These are phyloP conservation scores for Hyphopichia homilentoma DNA, from an alignment of 805 yeast genomes.

Conservation along the genomic window DNA sequence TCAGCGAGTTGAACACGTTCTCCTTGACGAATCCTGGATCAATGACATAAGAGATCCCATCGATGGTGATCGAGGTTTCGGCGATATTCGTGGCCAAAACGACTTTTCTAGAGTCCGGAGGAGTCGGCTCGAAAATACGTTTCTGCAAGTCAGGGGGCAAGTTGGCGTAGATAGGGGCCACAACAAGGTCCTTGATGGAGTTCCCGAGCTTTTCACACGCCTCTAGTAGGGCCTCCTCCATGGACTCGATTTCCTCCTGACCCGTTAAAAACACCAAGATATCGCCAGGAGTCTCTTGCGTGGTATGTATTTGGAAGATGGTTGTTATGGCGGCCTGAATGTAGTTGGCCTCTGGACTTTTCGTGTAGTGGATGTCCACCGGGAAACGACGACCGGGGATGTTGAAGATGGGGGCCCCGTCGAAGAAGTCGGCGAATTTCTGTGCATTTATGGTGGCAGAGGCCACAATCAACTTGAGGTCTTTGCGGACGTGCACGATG, in stretches of 20 bases:
- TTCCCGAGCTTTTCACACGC: slow-evolving; percentile 60
- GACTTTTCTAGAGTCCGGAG: slow-evolving; percentile 72
- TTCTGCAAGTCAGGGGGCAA: slow-evolving; percentile 82
- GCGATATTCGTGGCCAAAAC: slow-evolving; percentile 94
- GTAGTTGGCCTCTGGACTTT: slow-evolving; percentile 87
- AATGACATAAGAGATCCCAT: slow-evolving; percentile 40
- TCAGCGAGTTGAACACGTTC: slow-evolving; percentile 36
- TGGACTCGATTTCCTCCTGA: slow-evolving; percentile 89
- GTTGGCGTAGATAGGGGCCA: slow-evolving; percentile 89
- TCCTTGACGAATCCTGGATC: slow-evolving; percentile 46
- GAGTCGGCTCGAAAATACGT: slow-evolving; percentile 83
- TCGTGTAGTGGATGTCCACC: slow-evolving; percentile 78
- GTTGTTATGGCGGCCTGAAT: slow-evolving; percentile 86
- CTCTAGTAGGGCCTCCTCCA: slow-evolving; percentile 69
- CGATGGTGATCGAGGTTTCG: slow-evolving; percentile 44
- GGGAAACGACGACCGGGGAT: slow-evolving; percentile 95
- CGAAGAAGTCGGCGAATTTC: slow-evolving; percentile 78
- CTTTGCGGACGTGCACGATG: slow-evolving; percentile 58
- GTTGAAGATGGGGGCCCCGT: slow-evolving; percentile 78
- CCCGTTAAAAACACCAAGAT: slow-evolving; percentile 90
- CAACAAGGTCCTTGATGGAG: slow-evolving; percentile 55
- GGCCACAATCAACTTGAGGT: slow-evolving; percentile 73
- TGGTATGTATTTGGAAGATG: slow-evolving; percentile 77
- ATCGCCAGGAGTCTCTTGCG: slow-evolving; percentile 71
- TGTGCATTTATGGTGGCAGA: slow-evolving; percentile 94